Evolutionary conservation across 768 basidiomycete species (phyloP).

Genomic region (Vararia minispora): DNA sequence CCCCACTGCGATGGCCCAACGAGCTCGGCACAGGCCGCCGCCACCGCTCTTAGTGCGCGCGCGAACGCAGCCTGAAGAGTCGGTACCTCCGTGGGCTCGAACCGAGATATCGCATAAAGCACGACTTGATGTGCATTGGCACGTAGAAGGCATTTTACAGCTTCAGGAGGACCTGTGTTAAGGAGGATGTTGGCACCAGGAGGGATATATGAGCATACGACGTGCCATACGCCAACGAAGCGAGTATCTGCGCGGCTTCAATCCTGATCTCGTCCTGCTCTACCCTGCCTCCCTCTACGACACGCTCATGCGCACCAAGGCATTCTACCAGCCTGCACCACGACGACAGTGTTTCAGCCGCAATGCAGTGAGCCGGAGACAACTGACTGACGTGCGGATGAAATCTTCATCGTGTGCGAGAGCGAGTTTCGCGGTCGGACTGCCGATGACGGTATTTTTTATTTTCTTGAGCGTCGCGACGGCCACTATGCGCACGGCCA

Average conservation of each 20-base stretch:
- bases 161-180: slow-evolving; percentile 46
- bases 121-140: slow-evolving; percentile 49
- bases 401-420: slow-evolving; percentile 46
- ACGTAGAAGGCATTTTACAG: slow-evolving; percentile 44
- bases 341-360: not conserved
- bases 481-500: slow-evolving; percentile 20
- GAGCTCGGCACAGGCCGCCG: slow-evolving; percentile 49
- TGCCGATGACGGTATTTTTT: slow-evolving; percentile 73
- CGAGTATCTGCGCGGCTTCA: slow-evolving; percentile 66
- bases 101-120: slow-evolving; percentile 46
- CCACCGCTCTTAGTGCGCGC: slow-evolving; percentile 51
- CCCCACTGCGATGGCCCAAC: slow-evolving; percentile 66
- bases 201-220: not conserved
- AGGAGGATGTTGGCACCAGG: not conserved
- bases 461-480: slow-evolving; percentile 44
- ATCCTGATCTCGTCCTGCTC: slow-evolving; percentile 44
- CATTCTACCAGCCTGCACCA: slow-evolving; percentile 49
- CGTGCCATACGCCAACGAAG: slow-evolving; percentile 61
- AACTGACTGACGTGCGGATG: slow-evolving; percentile 37
- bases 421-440: slow-evolving; percentile 56
- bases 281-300: slow-evolving; percentile 20
- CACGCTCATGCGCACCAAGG: slow-evolving; percentile 32
- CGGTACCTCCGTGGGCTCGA: slow-evolving; percentile 26
- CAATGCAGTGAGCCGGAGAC: slow-evolving; percentile 5
- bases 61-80: slow-evolving; percentile 45